Evolutionary conservation across 2,329 filamentous ascomycete species (phyloP).

Genomic region (Calonectria hongkongensis): DNA sequence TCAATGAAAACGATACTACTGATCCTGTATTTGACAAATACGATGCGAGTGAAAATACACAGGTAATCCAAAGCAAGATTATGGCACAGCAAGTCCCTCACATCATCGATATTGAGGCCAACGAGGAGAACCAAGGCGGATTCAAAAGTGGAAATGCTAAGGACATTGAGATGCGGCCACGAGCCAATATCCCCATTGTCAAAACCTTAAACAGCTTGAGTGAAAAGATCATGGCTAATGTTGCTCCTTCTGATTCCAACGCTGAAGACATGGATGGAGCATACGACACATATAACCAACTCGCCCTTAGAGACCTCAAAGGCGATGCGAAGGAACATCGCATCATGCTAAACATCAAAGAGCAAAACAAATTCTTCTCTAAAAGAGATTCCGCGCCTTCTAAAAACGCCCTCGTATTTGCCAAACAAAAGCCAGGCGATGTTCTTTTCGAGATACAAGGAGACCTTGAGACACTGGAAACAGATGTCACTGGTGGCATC

Average conservation of each 20-base stretch:
- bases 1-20: slow-evolving; percentile 83
- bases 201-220: slow-evolving; percentile 92
- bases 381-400: slow-evolving; percentile 70
- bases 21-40: slow-evolving; percentile 92
- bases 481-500: slow-evolving; percentile 69
- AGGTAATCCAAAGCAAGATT: slow-evolving; percentile 71
- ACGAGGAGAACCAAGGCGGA: slow-evolving; percentile 95
- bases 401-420: slow-evolving; percentile 72
- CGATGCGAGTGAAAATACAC: slow-evolving; percentile 81
- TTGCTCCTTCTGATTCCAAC: slow-evolving; percentile 84
- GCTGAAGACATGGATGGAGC: slow-evolving; percentile 74
- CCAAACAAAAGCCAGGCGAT: slow-evolving; percentile 80
- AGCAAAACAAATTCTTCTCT: slow-evolving; percentile 89
- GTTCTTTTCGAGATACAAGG: slow-evolving; percentile 79
- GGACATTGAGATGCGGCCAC: slow-evolving; percentile 91
- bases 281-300: slow-evolving; percentile 84
- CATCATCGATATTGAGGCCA: slow-evolving; percentile 93
- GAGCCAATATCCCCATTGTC: slow-evolving; percentile 89
- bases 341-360: slow-evolving; percentile 90
- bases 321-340: slow-evolving; percentile 84
- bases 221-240: slow-evolving; percentile 93
- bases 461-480: slow-evolving; percentile 74
- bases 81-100: slow-evolving; percentile 83
- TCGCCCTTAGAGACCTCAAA: slow-evolving; percentile 87
- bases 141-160: slow-evolving; percentile 88